These are phyloP conservation scores for Reticulascus tulasneorum DNA, from an alignment of 2,329 filamentous ascomycete genomes.

Conservation along the genomic window DNA sequence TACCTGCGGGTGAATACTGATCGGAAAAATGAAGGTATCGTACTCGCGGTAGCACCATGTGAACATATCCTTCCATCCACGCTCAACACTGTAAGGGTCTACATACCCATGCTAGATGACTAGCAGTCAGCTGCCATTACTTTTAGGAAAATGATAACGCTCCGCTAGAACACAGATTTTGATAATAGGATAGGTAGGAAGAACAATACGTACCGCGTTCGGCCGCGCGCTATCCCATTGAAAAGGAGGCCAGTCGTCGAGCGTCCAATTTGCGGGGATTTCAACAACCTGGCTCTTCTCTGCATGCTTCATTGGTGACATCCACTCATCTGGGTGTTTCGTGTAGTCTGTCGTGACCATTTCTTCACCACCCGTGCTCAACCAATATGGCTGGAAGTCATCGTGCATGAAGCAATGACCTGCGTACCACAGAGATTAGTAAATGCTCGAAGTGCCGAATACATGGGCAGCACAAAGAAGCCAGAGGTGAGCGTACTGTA, in stretches of 20 bases:
- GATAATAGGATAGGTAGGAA: no score
- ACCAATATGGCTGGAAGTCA: slow-evolving; percentile 37
- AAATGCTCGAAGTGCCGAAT: no score
- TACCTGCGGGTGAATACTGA: slow-evolving; percentile 43
- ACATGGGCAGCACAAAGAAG: no score
- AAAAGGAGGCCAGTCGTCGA: slow-evolving; percentile 41
- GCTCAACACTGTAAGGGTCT: slow-evolving; percentile 34
- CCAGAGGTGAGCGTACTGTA: no score
- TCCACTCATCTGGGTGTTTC: slow-evolving; percentile 16
- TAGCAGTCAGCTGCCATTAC: slow-evolving; percentile 18
- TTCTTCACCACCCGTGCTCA: slow-evolving; percentile 17
- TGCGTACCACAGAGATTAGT: no score
- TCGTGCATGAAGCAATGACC: slow-evolving; percentile 47
- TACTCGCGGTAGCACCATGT: slow-evolving; percentile 40
- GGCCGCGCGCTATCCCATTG: background rate
- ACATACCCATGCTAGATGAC: slow-evolving; percentile 35
- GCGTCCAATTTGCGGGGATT: slow-evolving; percentile 41
- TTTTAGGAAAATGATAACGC: no score
- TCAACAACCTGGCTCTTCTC: slow-evolving; percentile 32
- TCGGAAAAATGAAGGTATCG: slow-evolving; percentile 42
- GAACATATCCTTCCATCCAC: slow-evolving; percentile 42
- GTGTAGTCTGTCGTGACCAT: slow-evolving; percentile 14
- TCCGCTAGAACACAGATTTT: no score
- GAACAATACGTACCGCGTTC: no score
- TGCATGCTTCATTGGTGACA: slow-evolving; percentile 14